Evolutionary conservation across 78 protist genomes (phyloP).

Genomic region (Dictyostelium intermedium): DNA sequence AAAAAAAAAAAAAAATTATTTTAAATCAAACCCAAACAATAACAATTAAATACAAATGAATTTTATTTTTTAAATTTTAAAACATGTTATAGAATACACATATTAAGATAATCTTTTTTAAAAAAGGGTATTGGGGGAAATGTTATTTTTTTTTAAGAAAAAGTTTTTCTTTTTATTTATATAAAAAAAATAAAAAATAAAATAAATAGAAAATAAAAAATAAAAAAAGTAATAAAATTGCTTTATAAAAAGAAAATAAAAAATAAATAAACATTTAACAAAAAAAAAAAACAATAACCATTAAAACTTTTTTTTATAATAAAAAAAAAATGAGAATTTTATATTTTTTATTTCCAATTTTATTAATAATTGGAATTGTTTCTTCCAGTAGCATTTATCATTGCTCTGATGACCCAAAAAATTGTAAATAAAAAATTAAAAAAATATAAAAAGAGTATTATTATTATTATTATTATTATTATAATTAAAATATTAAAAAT

Average conservation of each 20-base stretch:
- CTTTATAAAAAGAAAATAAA: not conserved
- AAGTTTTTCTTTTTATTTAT: not conserved
- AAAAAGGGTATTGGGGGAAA: not conserved
- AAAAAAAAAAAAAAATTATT: no score
- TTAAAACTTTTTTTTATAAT: no score
- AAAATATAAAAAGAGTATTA: no score
- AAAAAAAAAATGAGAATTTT: not conserved
- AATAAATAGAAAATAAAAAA: not conserved
- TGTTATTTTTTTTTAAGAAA: no score
- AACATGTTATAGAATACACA: not conserved
- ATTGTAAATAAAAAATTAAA: not conserved
- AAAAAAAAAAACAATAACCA: no score
- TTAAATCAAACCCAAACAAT: no score
- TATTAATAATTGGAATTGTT: not conserved
- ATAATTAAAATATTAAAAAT: no score
- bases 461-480: no score
- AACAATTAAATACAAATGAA: no score
- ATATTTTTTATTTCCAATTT: not conserved
- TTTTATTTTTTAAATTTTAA: no score
- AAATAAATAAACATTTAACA: no score
- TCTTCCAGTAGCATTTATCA: not conserved
- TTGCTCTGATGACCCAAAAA: not conserved
- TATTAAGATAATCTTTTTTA: not conserved
- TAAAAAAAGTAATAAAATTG: not conserved
- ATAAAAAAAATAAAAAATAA: not conserved